These are phyloP conservation scores for Elongisporangium prolatum DNA, from an alignment of 352 stramenopile genomes.

Conservation along the genomic window DNA sequence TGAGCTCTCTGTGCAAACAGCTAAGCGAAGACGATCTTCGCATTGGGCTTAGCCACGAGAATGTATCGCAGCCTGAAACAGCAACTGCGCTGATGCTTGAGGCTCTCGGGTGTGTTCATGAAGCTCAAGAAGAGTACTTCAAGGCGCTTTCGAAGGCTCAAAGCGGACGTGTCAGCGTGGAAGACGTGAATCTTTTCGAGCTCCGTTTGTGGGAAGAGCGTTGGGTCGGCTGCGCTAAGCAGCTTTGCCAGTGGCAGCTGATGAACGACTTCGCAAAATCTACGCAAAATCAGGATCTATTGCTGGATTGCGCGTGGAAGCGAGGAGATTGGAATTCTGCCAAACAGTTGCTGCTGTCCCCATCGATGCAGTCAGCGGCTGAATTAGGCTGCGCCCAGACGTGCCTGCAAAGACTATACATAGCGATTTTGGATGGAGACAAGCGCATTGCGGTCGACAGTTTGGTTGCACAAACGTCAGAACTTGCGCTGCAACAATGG, in stretches of 20 bases:
- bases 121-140: conserved; percentile 88
- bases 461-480: conserved; percentile 63
- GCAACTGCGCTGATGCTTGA: conserved; percentile 69
- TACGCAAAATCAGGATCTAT: conserved; percentile 89
- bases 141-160: conserved; percentile 75
- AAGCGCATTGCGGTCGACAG: conserved; percentile 67
- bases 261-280: conserved; percentile 91
- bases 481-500: conserved; percentile 87
- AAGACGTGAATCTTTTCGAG: conserved; percentile 85
- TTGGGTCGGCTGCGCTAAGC: conserved; percentile 89
- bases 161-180: conserved; percentile 61
- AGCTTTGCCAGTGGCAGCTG: conserved; percentile 91
- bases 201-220: conserved; percentile 83
- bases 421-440: conserved; percentile 81
- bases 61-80: conserved; percentile 73
- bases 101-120: conserved; percentile 75
- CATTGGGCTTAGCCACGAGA: conserved; percentile 74
- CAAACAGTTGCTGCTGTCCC: conserved; percentile 70
- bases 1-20: conserved; percentile 83
- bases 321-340: conserved; percentile 85
- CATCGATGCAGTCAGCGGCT: conserved; percentile 53
- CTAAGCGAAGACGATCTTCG: conserved; percentile 83
- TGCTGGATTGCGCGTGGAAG: conserved; percentile 93
- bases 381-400: conserved; percentile 74
- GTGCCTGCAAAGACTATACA: conserved; percentile 82